These are phyloP conservation scores for Prinsepia uniflora DNA, from an alignment of 306 rosid species.

Conservation along the genomic window DNA sequence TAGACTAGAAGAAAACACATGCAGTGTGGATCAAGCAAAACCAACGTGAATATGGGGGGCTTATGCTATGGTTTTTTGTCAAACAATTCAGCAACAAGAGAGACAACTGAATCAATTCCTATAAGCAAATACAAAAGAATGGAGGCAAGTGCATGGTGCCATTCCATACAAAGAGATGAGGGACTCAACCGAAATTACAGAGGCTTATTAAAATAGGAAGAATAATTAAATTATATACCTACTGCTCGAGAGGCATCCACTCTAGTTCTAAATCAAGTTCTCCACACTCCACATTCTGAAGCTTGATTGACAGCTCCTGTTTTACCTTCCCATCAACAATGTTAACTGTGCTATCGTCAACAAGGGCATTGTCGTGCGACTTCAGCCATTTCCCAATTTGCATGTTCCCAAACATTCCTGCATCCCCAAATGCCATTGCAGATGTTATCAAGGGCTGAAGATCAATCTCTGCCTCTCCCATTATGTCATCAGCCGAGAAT, in stretches of 20 bases:
- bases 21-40: not conserved
- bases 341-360: constrained; percentile 69
- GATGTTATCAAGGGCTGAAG: constrained; percentile 94
- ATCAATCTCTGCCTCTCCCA: constrained; percentile 98
- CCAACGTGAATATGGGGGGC: not conserved
- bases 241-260: constrained; percentile 94
- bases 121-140: constrained; percentile 21
- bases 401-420: constrained; percentile 88
- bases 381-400: constrained; percentile 98
- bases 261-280: constrained; percentile 78
- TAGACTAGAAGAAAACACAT: not conserved
- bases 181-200: constrained; percentile 18
- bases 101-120: not conserved
- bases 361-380: constrained; percentile 79
- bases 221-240: constrained; percentile 29
- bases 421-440: constrained; percentile 90
- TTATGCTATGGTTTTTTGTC: not conserved
- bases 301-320: constrained; percentile 69
- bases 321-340: constrained; percentile 68
- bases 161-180: constrained; percentile 13
- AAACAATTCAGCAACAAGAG: not conserved
- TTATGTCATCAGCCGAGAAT: constrained; percentile 92
- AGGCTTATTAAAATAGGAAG: constrained; percentile 24
- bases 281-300: constrained; percentile 93
- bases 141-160: constrained; percentile 18